Conservation (phyloP, 2,329 filamentous ascomycete genomes). For the Thielaviopsis musarum region DNA sequence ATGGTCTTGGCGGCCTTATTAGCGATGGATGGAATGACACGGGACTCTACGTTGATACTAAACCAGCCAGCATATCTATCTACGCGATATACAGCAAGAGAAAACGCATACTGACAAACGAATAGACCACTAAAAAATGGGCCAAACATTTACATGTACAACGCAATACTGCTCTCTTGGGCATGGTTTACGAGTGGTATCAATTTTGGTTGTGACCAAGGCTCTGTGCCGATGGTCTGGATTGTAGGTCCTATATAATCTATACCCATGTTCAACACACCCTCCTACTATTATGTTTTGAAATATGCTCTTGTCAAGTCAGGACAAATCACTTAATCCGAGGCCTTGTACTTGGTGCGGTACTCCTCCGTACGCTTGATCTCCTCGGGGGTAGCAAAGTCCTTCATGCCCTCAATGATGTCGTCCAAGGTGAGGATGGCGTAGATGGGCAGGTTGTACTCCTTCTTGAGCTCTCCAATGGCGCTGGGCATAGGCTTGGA, state of each 20-base stretch:
- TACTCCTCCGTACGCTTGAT: slow-evolving; percentile 58
- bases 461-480: slow-evolving; percentile 68
- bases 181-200: neutral
- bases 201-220: neutral
- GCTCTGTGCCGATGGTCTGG: neutral
- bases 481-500: slow-evolving; percentile 57
- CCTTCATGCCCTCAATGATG: slow-evolving; percentile 53
- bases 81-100: neutral
- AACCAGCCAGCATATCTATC: neutral
- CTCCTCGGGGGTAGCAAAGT: slow-evolving; percentile 43
- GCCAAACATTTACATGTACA: neutral
- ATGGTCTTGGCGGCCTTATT: neutral
- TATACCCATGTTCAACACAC: neutral
- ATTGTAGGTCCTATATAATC: neutral
- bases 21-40: too few relatives aligned
- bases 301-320: neutral
- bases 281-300: neutral
- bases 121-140: neutral
- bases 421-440: slow-evolving; percentile 74
- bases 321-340: slow-evolving; percentile 21
- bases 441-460: slow-evolving; percentile 69
- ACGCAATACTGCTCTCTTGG: neutral
- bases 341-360: slow-evolving; percentile 46
- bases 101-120: neutral
- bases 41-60: neutral